Conservation (phyloP, 202 grass and related monocot genomes). For the Brachypodium distachyon region DNA sequence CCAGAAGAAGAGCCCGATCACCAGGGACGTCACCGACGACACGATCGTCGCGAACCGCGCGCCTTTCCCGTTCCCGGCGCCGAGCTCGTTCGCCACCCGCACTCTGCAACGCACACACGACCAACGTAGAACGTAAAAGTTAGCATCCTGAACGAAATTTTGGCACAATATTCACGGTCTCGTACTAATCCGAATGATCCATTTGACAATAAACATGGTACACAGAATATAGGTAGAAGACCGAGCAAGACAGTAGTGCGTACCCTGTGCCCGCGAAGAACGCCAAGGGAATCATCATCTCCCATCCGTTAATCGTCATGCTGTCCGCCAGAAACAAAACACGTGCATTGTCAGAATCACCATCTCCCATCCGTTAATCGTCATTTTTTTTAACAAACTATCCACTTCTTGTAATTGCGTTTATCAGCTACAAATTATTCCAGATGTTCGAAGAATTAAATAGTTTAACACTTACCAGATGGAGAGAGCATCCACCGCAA, state of each 20-base stretch:
- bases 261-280: conserved; percentile 97
- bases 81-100: conserved; percentile 86
- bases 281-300: conserved; percentile 93
- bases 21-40: conserved; percentile 52
- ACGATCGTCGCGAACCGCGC: conserved; percentile 75
- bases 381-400: too few relatives aligned
- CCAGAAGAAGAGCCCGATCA: conserved; percentile 90
- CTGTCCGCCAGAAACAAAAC: conserved; percentile 11
- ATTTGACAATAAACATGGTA: too few relatives aligned
- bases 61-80: conserved; percentile 72
- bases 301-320: conserved; percentile 92
- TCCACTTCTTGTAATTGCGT: neutral
- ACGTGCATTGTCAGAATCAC: neutral
- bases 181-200: too few relatives aligned
- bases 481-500: conserved; percentile 87
- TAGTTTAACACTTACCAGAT: conserved; percentile 47
- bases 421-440: neutral
- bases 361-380: too few relatives aligned
- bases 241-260: neutral
- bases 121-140: neutral
- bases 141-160: neutral
- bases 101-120: conserved; percentile 24
- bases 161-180: too few relatives aligned
- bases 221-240: neutral
- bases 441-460: neutral